Conservation (phyloP, 768 basidiomycete genomes). For the Mycena latifolia region DNA sequence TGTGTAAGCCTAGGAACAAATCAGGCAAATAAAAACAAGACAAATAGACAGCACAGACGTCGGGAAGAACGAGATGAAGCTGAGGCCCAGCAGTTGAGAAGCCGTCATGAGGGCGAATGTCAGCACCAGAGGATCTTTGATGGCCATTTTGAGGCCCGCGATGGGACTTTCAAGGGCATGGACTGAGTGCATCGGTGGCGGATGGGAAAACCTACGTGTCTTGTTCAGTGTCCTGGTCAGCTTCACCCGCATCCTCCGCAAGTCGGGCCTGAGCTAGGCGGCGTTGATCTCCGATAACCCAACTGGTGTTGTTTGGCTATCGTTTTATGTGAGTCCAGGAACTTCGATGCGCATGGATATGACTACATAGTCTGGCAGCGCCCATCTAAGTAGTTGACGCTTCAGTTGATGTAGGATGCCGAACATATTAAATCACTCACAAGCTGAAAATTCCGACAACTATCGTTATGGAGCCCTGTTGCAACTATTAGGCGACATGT, state of each 20-base stretch:
- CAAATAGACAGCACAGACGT: slow-evolving; percentile 3
- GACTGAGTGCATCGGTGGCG: not conserved
- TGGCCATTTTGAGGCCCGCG: slow-evolving; percentile 64
- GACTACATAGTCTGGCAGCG: slow-evolving; percentile 68
- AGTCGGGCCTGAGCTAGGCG: slow-evolving; percentile 74
- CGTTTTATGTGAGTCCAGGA: not conserved
- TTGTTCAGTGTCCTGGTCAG: slow-evolving; percentile 65
- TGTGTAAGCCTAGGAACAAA: slow-evolving; percentile 54
- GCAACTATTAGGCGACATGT: slow-evolving; percentile 3
- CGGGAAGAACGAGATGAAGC: slow-evolving; percentile 68
- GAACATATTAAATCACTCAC: slow-evolving; percentile 46
- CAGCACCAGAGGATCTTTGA: slow-evolving; percentile 66
- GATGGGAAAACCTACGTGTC: slow-evolving; percentile 62
- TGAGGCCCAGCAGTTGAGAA: slow-evolving; percentile 64
- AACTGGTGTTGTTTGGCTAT: slow-evolving; percentile 73
- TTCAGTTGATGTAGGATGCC: not conserved
- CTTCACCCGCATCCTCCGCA: slow-evolving; percentile 77
- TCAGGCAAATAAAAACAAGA: no score
- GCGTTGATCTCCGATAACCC: slow-evolving; percentile 63
- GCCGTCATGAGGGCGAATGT: slow-evolving; percentile 68
- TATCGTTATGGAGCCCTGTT: slow-evolving; percentile 76
- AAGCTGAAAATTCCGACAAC: slow-evolving; percentile 65
- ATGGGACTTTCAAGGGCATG: slow-evolving; percentile 51
- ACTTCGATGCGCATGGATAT: not conserved
- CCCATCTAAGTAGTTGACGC: slow-evolving; percentile 54